phyloP scores from a whole-genome alignment of 257 asterid species.

The Penstemon eatonii region DNA sequence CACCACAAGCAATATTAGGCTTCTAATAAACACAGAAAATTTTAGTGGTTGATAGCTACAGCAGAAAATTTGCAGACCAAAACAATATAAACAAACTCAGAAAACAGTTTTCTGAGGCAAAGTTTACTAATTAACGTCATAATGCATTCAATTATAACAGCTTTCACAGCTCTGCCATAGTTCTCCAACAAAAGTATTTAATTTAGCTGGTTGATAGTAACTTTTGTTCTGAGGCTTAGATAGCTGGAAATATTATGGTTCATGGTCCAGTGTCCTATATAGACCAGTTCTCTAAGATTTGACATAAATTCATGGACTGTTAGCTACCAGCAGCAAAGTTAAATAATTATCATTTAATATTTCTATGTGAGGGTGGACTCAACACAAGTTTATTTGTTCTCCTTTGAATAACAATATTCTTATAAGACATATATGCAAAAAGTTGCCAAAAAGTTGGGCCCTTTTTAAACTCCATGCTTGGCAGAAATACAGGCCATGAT shows the following conservation, averaged over 20 bases:
- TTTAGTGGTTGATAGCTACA: background rate
- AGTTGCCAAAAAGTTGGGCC: too few species aligned
- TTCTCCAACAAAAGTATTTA: conserved; percentile 3
- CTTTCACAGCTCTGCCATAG: background rate
- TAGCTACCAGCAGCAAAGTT: background rate
- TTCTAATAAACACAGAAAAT: background rate
- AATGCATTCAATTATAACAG: background rate
- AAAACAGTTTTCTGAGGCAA: too few species aligned
- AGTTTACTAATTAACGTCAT: too few species aligned
- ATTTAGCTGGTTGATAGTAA: background rate
- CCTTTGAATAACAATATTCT: too few species aligned
- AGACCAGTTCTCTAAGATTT: conserved; percentile 6
- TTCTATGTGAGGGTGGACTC: too few species aligned
- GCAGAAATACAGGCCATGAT: too few species aligned
- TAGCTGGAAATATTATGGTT: background rate
- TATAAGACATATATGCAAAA: too few species aligned
- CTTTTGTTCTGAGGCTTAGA: background rate
- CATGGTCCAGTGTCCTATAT: background rate
- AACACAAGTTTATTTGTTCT: too few species aligned
- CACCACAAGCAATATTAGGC: conserved; percentile 22
- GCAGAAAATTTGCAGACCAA: background rate
- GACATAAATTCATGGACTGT: background rate
- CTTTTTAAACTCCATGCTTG: too few species aligned
- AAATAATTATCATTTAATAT: too few species aligned
- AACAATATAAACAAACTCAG: too few species aligned